Conservation (phyloP, 163 green algal genomes). For the Chlamydomonas reinhardtii region DNA sequence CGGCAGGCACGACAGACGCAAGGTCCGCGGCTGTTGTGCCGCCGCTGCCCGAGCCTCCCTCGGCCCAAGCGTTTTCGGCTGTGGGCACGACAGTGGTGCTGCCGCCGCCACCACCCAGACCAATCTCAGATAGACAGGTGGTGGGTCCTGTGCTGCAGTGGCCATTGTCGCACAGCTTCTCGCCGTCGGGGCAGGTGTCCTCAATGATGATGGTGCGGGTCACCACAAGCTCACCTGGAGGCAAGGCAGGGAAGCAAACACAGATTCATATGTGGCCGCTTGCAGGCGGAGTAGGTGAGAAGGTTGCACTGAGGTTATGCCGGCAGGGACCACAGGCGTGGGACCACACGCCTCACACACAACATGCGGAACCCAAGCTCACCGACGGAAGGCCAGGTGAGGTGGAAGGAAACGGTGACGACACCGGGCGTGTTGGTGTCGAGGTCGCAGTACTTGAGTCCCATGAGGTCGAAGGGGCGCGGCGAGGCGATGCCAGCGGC, state of each 20-base stretch:
- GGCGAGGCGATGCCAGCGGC: neutral
- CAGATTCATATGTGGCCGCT: no score
- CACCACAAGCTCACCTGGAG: neutral
- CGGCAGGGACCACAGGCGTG: no score
- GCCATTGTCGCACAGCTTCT: neutral
- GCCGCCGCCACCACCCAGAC: neutral
- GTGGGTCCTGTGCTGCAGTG: neutral
- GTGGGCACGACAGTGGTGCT: no score
- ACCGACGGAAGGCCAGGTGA: neutral
- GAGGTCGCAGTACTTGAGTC: slow-evolving; percentile 7
- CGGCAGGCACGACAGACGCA: no score
- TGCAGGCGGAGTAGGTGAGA: no score
- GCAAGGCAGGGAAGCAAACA: no score
- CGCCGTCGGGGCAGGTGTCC: neutral
- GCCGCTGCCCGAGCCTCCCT: no score
- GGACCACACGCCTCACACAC: no score
- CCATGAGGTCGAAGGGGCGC: neutral
- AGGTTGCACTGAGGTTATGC: neutral
- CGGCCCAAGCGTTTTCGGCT: no score
- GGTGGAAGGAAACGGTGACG: neutral
- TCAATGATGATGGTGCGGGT: neutral
- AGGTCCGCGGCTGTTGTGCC: no score
- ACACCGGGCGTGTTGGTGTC: neutral
- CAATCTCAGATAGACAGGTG: neutral
- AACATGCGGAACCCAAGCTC: no score